Evolutionary conservation across 1,284 basidiomycete species (phyloP).

Genomic region (Heterobasidion irregulare): DNA sequence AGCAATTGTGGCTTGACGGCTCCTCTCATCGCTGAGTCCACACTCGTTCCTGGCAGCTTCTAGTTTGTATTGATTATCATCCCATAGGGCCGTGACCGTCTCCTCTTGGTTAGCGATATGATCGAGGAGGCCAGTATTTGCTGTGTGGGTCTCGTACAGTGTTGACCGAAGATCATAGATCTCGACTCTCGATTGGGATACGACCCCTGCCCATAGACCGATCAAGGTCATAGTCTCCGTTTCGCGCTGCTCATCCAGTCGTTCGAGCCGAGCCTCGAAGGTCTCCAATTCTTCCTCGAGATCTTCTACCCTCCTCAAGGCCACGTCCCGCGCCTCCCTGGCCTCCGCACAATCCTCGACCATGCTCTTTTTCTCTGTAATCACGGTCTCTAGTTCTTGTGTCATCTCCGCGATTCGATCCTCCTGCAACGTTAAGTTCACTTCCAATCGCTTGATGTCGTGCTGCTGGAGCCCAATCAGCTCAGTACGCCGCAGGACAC

Average conservation of each 20-base stretch:
- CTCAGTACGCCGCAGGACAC: slow-evolving; percentile 54
- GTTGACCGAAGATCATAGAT: background rate
- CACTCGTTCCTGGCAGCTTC: slow-evolving; percentile 5
- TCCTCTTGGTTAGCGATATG: background rate
- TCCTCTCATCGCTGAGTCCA: slow-evolving; percentile 9
- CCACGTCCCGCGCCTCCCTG: slow-evolving; percentile 57
- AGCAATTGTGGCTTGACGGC: slow-evolving; percentile 20
- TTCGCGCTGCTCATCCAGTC: slow-evolving; percentile 6
- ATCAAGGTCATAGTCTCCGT: slow-evolving; percentile 18
- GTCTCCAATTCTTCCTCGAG: slow-evolving; percentile 43
- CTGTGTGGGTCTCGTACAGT: slow-evolving; percentile 5
- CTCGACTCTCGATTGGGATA: slow-evolving; percentile 16
- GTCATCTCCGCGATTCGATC: slow-evolving; percentile 63
- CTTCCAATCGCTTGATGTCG: slow-evolving; percentile 64
- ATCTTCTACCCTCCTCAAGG: slow-evolving; percentile 32
- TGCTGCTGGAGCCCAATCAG: slow-evolving; percentile 69
- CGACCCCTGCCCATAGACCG: slow-evolving; percentile 11
- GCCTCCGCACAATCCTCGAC: slow-evolving; percentile 73
- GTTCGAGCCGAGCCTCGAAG: slow-evolving; percentile 31
- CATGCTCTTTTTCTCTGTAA: slow-evolving; percentile 64
- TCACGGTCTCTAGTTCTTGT: slow-evolving; percentile 53
- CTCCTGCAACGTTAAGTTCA: slow-evolving; percentile 62
- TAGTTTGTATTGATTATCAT: slow-evolving; percentile 5
- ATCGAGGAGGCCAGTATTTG: slow-evolving; percentile 1
- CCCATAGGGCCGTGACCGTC: slow-evolving; percentile 1